Conservation (phyloP, 495 filamentous ascomycete genomes). For the Patellaria atrata region DNA sequence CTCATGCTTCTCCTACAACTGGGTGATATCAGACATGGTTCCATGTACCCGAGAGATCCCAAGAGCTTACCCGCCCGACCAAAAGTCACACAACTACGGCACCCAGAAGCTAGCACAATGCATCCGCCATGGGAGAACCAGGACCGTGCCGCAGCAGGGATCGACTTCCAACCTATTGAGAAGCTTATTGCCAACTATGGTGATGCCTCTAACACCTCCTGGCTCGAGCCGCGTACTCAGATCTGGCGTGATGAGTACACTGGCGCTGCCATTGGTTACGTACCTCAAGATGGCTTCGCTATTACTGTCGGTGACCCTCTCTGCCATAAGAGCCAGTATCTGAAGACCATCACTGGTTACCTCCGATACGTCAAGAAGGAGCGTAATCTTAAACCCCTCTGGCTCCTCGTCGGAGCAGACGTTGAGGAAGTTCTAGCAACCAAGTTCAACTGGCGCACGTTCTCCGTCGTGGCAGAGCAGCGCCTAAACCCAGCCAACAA, state of each 20-base stretch:
- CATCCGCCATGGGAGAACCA: constrained; percentile 42
- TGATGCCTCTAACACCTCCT: constrained; percentile 76
- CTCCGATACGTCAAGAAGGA: constrained; percentile 55
- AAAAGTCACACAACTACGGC: constrained; percentile 41
- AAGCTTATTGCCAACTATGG: constrained; percentile 81
- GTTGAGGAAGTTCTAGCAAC: constrained; percentile 61
- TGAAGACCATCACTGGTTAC: constrained; percentile 53
- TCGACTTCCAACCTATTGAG: constrained; percentile 54
- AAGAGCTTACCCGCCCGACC: constrained; percentile 54
- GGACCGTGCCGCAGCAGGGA: constrained; percentile 31
- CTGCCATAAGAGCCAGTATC: constrained; percentile 58
- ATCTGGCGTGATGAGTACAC: constrained; percentile 66
- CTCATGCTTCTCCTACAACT: constrained; percentile 71
- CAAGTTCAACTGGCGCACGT: constrained; percentile 66
- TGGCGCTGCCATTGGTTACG: constrained; percentile 66
- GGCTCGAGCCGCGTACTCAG: constrained; percentile 68
- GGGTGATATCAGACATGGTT: constrained; percentile 79
- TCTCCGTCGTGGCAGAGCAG: constrained; percentile 74
- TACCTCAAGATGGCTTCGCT: constrained; percentile 54
- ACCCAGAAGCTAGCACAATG: constrained; percentile 66
- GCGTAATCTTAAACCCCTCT: constrained; percentile 61
- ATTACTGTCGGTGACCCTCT: constrained; percentile 72
- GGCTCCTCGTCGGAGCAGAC: constrained; percentile 56
- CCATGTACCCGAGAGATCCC: constrained; percentile 72
- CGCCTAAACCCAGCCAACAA: constrained; percentile 52